Conservation (phyloP, 305 asterid genomes). For the Fraxinus sp. region DNA sequence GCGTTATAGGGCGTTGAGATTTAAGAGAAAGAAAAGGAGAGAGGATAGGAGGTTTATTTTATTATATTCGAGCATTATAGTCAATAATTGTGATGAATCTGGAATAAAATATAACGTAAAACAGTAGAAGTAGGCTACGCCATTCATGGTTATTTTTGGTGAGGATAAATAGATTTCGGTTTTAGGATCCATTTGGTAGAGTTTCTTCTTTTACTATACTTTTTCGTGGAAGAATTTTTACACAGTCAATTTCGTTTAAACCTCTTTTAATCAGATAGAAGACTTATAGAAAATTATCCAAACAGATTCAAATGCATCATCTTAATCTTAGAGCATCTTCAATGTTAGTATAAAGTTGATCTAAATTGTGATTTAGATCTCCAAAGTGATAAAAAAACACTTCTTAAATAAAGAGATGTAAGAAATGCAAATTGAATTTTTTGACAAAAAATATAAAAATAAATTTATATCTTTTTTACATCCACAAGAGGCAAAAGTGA, state of each 20-base stretch:
- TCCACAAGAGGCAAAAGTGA: no score
- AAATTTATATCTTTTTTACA: no score
- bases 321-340: background rate
- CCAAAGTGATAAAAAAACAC: no score
- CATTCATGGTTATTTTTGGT: background rate
- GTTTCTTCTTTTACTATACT: no score
- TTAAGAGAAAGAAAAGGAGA: background rate
- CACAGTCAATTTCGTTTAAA: no score
- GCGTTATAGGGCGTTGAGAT: background rate
- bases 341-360: no score
- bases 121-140: background rate
- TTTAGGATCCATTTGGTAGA: no score
- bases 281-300: background rate
- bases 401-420: no score
- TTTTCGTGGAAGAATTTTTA: background rate
- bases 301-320: background rate
- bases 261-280: no score
- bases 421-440: no score
- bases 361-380: no score
- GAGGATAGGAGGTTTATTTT: background rate
- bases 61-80: slow-evolving; percentile 6
- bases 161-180: background rate
- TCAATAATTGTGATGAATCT: slow-evolving; percentile 13
- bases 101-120: background rate
- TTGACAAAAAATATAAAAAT: no score